Conservation (phyloP, 768 basidiomycete species). For the Tubosaeta sp. region DNA sequence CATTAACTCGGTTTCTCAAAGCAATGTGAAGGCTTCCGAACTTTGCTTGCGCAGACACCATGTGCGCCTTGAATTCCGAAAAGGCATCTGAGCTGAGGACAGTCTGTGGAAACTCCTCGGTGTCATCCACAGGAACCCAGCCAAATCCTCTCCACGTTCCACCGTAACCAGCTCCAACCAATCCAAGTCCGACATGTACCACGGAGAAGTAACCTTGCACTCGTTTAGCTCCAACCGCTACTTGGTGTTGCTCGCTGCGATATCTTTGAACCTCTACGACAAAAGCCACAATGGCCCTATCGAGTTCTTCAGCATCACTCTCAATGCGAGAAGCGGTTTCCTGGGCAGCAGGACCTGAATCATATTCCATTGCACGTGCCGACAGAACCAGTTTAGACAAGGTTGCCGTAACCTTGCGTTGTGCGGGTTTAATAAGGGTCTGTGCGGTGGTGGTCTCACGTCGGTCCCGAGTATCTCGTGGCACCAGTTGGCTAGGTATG, state of each 20-base stretch:
- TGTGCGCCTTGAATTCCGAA: constrained; percentile 46
- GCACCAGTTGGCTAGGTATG: constrained; percentile 53
- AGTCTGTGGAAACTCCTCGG: constrained; percentile 43
- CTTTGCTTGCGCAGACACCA: constrained; percentile 48
- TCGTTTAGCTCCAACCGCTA: constrained; percentile 40
- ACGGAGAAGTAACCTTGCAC: constrained; percentile 59
- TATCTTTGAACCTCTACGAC: constrained; percentile 64
- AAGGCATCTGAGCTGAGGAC: constrained; percentile 50
- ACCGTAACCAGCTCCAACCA: constrained; percentile 76
- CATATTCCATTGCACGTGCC: constrained; percentile 84
- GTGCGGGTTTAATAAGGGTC: constrained; percentile 70
- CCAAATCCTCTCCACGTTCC: constrained; percentile 85
- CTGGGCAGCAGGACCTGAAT: constrained; percentile 57
- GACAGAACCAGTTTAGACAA: constrained; percentile 86
- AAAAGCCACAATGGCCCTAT: constrained; percentile 64
- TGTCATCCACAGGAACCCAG: constrained; percentile 58
- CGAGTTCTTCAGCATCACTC: constrained; percentile 71
- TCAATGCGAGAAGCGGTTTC: constrained; percentile 71
- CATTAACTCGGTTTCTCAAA: constrained; percentile 19
- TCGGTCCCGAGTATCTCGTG: constrained; percentile 44
- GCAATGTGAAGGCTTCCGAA: constrained; percentile 34
- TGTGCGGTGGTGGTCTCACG: constrained; percentile 43
- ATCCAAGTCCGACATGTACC: constrained; percentile 63
- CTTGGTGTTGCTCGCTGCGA: constrained; percentile 34
- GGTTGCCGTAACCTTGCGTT: constrained; percentile 84